Conservation (phyloP, 2,329 filamentous ascomycete genomes). For the Ophiostoma sp. region DNA sequence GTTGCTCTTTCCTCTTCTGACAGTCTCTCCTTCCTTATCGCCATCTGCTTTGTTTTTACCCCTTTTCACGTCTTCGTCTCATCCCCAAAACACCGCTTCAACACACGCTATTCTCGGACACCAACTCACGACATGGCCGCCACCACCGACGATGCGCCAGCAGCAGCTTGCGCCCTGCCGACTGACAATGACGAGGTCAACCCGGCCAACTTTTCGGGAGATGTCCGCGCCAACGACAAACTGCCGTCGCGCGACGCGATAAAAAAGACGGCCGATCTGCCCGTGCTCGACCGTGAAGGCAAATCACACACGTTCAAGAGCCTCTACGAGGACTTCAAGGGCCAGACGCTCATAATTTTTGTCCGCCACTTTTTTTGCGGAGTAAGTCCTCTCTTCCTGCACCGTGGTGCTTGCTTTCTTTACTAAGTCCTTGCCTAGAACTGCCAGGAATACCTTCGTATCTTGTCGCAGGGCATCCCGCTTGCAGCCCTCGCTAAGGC, state of each 20-base stretch:
- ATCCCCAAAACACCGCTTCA: not conserved
- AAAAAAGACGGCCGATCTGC: slow-evolving; percentile 53
- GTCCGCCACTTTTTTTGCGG: slow-evolving; percentile 80
- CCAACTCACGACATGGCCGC: slow-evolving; percentile 5
- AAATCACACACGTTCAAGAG: slow-evolving; percentile 62
- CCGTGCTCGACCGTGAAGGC: slow-evolving; percentile 62
- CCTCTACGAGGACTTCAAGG: slow-evolving; percentile 54
- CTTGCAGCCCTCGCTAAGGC: slow-evolving; percentile 51
- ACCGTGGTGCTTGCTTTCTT: not conserved
- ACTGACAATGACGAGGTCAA: slow-evolving; percentile 30
- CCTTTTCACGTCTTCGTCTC: not conserved
- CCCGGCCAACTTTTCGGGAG: slow-evolving; percentile 54
- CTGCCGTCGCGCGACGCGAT: slow-evolving; percentile 53
- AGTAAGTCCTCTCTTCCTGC: slow-evolving; percentile 47
- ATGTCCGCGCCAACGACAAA: slow-evolving; percentile 56
- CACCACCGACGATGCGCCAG: not conserved
- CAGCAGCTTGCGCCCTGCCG: not conserved
- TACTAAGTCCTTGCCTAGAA: slow-evolving; percentile 49
- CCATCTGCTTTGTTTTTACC: not conserved
- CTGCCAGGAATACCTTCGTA: slow-evolving; percentile 72
- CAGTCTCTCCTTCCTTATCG: not conserved
- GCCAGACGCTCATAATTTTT: slow-evolving; percentile 68
- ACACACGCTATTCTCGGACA: not conserved
- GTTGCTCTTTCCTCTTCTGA: not conserved
- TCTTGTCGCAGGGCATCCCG: slow-evolving; percentile 60